Percentiles rank a stretch among this genome's conserved stretches.
Evolutionary conservation across 176 grass and related monocot genomes (phyloP).

Genomic region (Zoysia pacifica): DNA sequence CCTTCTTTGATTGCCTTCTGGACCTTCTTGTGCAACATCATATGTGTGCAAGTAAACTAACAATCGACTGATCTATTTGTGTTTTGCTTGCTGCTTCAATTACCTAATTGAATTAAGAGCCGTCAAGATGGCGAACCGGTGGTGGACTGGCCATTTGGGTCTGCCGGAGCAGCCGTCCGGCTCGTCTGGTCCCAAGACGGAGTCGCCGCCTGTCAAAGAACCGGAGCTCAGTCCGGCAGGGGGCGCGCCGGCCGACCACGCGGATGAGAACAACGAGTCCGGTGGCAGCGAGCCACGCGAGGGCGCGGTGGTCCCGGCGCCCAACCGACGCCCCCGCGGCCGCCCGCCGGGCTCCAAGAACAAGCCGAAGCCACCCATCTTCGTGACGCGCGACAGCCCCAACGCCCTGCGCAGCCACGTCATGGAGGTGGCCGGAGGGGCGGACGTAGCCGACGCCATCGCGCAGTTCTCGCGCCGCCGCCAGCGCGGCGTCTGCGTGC

Average conservation of each 20-base stretch:
- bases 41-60: not conserved
- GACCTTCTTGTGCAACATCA: not conserved
- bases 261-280: conserved; percentile 56
- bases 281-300: conserved; percentile 61
- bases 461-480: conserved; percentile 84
- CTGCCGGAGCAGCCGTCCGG: conserved; percentile 63
- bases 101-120: not conserved
- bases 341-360: conserved; percentile 94
- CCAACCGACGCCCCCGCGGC: conserved; percentile 74
- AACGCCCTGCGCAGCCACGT: conserved; percentile 91
- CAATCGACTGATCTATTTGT: not conserved
- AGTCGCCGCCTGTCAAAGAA: conserved; percentile 45
- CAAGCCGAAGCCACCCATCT: conserved; percentile 96
- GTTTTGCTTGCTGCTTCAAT: conserved; percentile 29
- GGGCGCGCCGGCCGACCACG: conserved; percentile 26
- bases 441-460: conserved; percentile 84
- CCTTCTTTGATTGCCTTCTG: not conserved
- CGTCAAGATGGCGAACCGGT: conserved; percentile 83
- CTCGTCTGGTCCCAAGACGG: conserved; percentile 50
- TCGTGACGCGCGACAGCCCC: conserved; percentile 90
- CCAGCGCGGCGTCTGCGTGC: conserved; percentile 93
- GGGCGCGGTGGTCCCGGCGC: conserved; percentile 51
- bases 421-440: conserved; percentile 86
- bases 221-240: conserved; percentile 40
- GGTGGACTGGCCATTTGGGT: conserved; percentile 78